Base-by-base conservation (phyloP, 768 basidiomycete species). In the Psilocybe subaeruginosa region DNA sequence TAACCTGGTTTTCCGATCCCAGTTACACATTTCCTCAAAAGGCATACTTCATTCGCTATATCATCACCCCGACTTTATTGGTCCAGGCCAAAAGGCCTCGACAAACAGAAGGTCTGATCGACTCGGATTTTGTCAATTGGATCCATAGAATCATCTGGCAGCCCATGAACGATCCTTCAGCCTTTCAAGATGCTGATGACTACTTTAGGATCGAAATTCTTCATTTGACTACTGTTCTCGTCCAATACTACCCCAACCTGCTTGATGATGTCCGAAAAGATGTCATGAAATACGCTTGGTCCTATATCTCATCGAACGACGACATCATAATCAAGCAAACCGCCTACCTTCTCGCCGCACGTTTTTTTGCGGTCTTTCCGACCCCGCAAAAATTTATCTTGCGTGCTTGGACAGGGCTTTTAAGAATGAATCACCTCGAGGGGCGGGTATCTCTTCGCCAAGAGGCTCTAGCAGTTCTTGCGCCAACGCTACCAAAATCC, bases 281-380 rank as follows among this genome's bases (percentile, higher is more conserved):
- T 61, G 88, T 99, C 66, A 95, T 98, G 77, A 92, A 91, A 72
- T 91, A 91, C 59, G 93, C 94, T 17, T 98, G 95, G 95, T 85
- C 89, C 68, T 92, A 89, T 67, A 92, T 96, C 66, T 84, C 83
- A 5, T 69, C 69, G 54, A 88, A 80, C 57, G 93, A 97, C 45
- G 97, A 99, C 72, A 84, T 90, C 4, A 87, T 95, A 17, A 93
- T 97, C 69, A 96, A 94, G 73, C 93, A 98, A 72, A 92, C 92
- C 8, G 91, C 94, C 0, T 95, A 95, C 71, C 84, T 97, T 37
- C 82, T 99, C 5, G 88, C 92, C 35, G 94, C 97, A 41, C 86
- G 91, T 33, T 99, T 99, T 81, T 95, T 97, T 68, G 88, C 91
- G 12, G 87, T 86, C 6, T 96, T 91, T 73, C 92, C 91, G 16